Evolutionary conservation across 768 basidiomycete genomes (phyloP).

Genomic region (Tricholoma bakamatsutake): DNA sequence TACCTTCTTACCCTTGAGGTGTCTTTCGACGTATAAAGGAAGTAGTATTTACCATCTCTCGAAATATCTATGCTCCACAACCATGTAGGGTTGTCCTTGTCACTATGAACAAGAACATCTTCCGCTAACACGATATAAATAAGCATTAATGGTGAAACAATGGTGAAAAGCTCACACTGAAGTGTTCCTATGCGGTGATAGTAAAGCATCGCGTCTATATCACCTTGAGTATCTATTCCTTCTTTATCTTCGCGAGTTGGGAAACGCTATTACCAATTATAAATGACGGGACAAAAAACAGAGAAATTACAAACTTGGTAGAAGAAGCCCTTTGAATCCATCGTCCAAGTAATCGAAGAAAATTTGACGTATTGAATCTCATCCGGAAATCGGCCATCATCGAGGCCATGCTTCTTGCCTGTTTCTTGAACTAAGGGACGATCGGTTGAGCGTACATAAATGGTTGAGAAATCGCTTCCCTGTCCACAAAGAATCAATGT

Average conservation of each 20-base stretch:
- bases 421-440: too few species aligned
- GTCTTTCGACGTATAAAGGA: conserved; percentile 50
- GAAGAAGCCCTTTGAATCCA: conserved; percentile 79
- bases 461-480: too few species aligned
- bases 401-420: too few species aligned
- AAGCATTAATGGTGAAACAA: conserved; percentile 1
- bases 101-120: conserved; percentile 62
- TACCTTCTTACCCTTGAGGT: conserved; percentile 48
- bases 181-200: conserved; percentile 70
- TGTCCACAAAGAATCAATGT: too few species aligned
- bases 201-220: conserved; percentile 67
- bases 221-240: conserved; percentile 55
- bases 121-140: conserved; percentile 39
- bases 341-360: conserved; percentile 65
- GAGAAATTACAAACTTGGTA: conserved; percentile 49
- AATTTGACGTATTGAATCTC: too few species aligned
- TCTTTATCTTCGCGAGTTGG: conserved; percentile 44
- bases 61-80: conserved; percentile 54
- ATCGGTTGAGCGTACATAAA: too few species aligned
- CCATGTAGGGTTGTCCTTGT: conserved; percentile 58
- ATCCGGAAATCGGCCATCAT: too few species aligned
- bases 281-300: not conserved
- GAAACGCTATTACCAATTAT: conserved; percentile 37
- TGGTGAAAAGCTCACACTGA: conserved; percentile 42
- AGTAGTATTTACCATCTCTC: conserved; percentile 62